phyloP scores from a whole-genome alignment of 129 eudicot species.

The Pulicaria dysenterica region DNA sequence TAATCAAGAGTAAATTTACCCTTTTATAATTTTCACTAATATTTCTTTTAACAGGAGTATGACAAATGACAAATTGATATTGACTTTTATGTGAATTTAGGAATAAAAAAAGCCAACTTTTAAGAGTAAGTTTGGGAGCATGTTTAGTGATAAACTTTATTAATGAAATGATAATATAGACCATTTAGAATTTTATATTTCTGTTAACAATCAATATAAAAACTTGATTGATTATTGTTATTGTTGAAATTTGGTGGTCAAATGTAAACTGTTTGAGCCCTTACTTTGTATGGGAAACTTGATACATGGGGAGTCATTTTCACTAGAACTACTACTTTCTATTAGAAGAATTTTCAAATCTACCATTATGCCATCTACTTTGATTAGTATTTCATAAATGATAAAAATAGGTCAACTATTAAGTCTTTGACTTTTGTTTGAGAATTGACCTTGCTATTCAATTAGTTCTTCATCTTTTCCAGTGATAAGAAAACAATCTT shows the following conservation, averaged over 20 bases:
- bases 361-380: slow-evolving; percentile 16
- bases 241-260: slow-evolving; percentile 1
- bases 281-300: slow-evolving; percentile 13
- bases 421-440: slow-evolving; percentile 6
- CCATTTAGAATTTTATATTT: neutral
- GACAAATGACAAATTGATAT: too few species aligned
- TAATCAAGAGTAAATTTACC: too few species aligned
- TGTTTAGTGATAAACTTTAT: too few species aligned
- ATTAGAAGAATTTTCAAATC: slow-evolving; percentile 1
- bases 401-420: neutral
- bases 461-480: slow-evolving; percentile 13
- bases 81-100: too few species aligned
- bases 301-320: slow-evolving; percentile 12
- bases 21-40: too few species aligned
- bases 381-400: neutral
- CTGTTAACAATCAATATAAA: neutral
- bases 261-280: neutral
- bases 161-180: too few species aligned
- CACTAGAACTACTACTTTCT: neutral
- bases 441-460: neutral
- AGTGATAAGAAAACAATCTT: neutral
- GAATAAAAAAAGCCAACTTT: too few species aligned
- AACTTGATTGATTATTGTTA: neutral
- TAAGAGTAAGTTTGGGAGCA: too few species aligned
- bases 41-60: too few species aligned